Evolutionary conservation across 805 yeast species (phyloP).

Genomic region (Myxozyma monticola): DNA sequence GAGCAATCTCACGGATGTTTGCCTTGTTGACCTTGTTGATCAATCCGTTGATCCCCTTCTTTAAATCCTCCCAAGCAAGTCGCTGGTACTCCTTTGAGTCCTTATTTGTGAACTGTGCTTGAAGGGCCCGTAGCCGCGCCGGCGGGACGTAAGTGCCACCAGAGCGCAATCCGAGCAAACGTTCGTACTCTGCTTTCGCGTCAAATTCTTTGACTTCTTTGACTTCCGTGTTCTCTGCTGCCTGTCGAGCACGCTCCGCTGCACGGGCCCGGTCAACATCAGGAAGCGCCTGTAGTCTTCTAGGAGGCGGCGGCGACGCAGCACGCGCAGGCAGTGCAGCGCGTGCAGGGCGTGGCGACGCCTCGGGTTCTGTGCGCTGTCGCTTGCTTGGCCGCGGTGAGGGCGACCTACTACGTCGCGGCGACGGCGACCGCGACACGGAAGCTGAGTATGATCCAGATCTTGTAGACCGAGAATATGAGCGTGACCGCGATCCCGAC

Average conservation of each 20-base stretch:
- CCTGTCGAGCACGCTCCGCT: slow-evolving; percentile 31
- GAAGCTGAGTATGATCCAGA: slow-evolving; percentile 4
- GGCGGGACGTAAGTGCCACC: slow-evolving; percentile 59
- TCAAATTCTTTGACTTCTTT: slow-evolving; percentile 24
- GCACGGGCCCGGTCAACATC: slow-evolving; percentile 35
- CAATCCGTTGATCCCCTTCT: slow-evolving; percentile 49
- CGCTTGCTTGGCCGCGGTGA: too few species aligned
- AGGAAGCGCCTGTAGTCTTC: slow-evolving; percentile 18
- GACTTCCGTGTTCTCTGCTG: slow-evolving; percentile 9
- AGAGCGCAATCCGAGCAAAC: slow-evolving; percentile 43
- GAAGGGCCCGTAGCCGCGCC: slow-evolving; percentile 49
- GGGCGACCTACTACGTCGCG: neutral
- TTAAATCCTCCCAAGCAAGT: slow-evolving; percentile 57
- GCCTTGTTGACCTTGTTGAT: slow-evolving; percentile 48
- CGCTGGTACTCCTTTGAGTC: slow-evolving; percentile 50
- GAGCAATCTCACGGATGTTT: slow-evolving; percentile 52
- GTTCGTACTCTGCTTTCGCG: slow-evolving; percentile 42
- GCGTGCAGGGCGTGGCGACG: neutral
- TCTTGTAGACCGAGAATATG: slow-evolving; percentile 5
- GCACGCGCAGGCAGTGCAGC: neutral
- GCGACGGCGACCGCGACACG: slow-evolving; percentile 2
- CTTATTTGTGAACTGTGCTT: slow-evolving; percentile 40
- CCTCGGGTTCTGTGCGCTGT: neutral
- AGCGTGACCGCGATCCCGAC: slow-evolving; percentile 8
- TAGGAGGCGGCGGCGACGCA: neutral